Conservation (phyloP, 2,329 filamentous ascomycete genomes). For the Ophiocordyceps camponoti-floridani region DNA sequence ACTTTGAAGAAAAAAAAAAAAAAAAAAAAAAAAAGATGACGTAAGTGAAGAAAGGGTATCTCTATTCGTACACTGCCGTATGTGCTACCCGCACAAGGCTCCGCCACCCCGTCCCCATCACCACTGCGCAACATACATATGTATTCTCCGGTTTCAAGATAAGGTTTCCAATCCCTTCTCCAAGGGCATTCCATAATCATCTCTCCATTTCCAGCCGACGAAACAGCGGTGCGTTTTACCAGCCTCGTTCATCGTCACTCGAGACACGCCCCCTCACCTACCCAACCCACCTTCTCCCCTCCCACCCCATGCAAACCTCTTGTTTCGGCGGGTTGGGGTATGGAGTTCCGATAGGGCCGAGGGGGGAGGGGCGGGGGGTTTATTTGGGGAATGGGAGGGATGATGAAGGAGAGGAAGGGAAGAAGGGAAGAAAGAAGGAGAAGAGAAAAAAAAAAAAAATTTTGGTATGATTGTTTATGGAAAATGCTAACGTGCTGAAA, state of each 20-base stretch:
- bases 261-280: neutral
- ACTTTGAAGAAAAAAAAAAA: neutral
- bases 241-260: neutral
- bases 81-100: too few species aligned
- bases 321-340: too few species aligned
- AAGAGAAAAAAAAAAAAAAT: neutral
- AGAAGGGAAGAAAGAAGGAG: neutral
- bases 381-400: too few species aligned
- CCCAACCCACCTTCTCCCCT: neutral
- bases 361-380: too few species aligned
- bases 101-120: too few species aligned
- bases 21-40: neutral
- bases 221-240: neutral
- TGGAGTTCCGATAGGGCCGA: too few species aligned
- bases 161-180: neutral
- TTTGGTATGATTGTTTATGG: neutral
- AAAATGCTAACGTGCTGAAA: neutral
- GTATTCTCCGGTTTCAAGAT: neutral
- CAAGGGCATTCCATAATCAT: neutral
- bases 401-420: too few species aligned
- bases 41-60: neutral
- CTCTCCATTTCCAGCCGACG: neutral
- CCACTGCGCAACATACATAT: too few species aligned
- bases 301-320: neutral
- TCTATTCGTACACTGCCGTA: too few species aligned